Evolutionary conservation across 2,329 filamentous ascomycete genomes (phyloP).

Genomic region (Chrysoporthe cubensis): DNA sequence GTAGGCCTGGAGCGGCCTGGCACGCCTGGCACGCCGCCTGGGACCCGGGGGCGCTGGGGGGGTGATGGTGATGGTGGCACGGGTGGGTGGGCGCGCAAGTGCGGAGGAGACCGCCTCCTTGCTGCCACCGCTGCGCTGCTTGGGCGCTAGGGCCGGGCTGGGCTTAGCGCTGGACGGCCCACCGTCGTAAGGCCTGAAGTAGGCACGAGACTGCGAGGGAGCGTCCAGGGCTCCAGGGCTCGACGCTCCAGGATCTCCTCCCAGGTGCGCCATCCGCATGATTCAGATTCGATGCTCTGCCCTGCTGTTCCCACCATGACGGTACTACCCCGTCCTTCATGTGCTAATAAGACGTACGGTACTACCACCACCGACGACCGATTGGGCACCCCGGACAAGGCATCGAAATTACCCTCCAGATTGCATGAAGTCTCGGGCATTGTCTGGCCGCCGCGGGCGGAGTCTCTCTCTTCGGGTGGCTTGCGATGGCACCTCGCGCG

Average conservation of each 20-base stretch:
- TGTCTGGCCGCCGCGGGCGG: too few relatives aligned
- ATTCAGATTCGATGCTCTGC: background rate
- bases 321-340: too few relatives aligned
- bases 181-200: background rate
- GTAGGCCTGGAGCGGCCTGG: conserved; percentile 12
- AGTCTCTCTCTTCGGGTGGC: too few relatives aligned
- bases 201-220: background rate
- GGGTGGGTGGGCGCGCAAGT: conserved; percentile 10
- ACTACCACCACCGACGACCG: background rate
- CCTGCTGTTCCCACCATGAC: background rate
- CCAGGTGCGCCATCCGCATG: conserved; percentile 12
- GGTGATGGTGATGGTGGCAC: background rate
- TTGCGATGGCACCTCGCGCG: too few relatives aligned
- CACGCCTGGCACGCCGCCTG: background rate
- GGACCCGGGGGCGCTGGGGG: too few relatives aligned
- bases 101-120: conserved; percentile 6
- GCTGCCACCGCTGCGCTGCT: background rate
- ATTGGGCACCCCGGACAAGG: background rate
- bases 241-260: background rate
- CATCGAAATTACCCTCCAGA: conserved; percentile 6
- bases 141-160: conserved; percentile 4
- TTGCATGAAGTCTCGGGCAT: background rate
- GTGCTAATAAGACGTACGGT: background rate
- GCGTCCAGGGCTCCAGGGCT: background rate
- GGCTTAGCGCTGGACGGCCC: background rate